Evolutionary conservation across 345 rosid species (phyloP).

Genomic region (Cardamine resedifolia): DNA sequence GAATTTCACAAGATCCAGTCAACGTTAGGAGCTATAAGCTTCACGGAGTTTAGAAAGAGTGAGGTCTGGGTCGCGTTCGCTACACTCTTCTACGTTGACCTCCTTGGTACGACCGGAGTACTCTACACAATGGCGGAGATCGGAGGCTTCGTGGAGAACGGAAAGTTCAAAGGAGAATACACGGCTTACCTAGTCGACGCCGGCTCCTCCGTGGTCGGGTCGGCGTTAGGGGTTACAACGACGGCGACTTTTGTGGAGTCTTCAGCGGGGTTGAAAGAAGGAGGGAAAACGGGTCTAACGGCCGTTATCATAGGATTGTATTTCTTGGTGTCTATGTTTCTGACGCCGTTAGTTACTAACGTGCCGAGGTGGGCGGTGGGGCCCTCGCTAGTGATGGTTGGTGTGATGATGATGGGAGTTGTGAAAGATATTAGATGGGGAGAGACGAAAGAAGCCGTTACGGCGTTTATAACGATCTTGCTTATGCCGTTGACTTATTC

Average conservation of each 20-base stretch:
- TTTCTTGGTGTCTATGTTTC: constrained; percentile 61
- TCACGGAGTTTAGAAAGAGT: constrained; percentile 48
- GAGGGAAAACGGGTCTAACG: constrained; percentile 87
- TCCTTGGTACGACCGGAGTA: constrained; percentile 70
- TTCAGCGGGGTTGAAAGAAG: constrained; percentile 84
- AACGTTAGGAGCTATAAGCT: constrained; percentile 71
- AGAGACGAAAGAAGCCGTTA: constrained; percentile 62
- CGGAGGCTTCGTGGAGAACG: constrained; percentile 63
- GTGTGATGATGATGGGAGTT: constrained; percentile 88
- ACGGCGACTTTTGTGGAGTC: constrained; percentile 73
- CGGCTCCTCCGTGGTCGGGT: constrained; percentile 69
- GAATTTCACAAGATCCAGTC: constrained; percentile 73
- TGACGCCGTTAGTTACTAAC: constrained; percentile 63
- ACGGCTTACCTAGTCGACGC: constrained; percentile 76
- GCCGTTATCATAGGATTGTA: constrained; percentile 60
- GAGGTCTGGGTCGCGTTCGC: constrained; percentile 76
- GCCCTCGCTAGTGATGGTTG: constrained; percentile 78
- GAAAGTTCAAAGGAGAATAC: constrained; percentile 81
- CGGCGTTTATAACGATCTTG: constrained; percentile 81
- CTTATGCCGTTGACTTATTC: constrained; percentile 90
- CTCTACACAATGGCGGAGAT: constrained; percentile 83
- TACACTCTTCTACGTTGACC: constrained; percentile 67
- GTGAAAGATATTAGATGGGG: constrained; percentile 74
- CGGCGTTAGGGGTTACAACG: constrained; percentile 69
- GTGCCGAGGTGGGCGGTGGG: constrained; percentile 97